Evolutionary conservation across 176 grass and related monocot genomes (phyloP).

Genomic region (Oryza rufipogon): DNA sequence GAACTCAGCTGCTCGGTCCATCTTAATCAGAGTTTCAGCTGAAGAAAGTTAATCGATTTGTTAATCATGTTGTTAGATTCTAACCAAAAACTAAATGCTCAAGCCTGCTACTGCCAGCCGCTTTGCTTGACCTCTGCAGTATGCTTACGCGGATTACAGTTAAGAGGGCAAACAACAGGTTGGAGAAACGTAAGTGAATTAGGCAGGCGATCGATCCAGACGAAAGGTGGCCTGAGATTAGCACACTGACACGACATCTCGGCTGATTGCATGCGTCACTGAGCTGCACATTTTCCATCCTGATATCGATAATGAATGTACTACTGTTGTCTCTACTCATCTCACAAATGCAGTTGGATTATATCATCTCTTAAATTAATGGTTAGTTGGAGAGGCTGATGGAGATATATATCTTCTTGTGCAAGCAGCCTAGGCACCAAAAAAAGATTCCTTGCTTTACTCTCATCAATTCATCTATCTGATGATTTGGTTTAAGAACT

Average conservation of each 20-base stretch:
- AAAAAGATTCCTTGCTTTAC: constrained; percentile 18
- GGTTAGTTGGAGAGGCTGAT: not conserved
- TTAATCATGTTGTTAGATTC: not conserved
- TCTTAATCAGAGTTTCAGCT: not conserved
- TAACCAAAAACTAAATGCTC: not conserved
- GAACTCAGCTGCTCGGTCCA: not conserved
- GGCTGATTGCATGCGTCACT: not conserved
- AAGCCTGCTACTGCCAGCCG: no score
- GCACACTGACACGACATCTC: not conserved
- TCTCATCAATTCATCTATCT: no score
- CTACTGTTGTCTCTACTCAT: not conserved
- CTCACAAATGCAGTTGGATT: not conserved
- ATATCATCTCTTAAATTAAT: not conserved
- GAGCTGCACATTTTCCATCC: not conserved
- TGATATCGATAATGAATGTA: not conserved
- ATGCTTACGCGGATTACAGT: not conserved
- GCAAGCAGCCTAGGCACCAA: not conserved
- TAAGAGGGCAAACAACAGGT: not conserved
- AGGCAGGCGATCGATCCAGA: not conserved
- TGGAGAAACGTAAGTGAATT: not conserved
- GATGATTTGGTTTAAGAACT: not conserved
- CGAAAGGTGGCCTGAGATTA: not conserved
- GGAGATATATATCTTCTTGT: not conserved
- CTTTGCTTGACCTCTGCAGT: not conserved
- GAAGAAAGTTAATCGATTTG: not conserved